These are phyloP conservation scores for Termitomyces sp. DNA, from an alignment of 768 basidiomycete species.

Conservation along the genomic window DNA sequence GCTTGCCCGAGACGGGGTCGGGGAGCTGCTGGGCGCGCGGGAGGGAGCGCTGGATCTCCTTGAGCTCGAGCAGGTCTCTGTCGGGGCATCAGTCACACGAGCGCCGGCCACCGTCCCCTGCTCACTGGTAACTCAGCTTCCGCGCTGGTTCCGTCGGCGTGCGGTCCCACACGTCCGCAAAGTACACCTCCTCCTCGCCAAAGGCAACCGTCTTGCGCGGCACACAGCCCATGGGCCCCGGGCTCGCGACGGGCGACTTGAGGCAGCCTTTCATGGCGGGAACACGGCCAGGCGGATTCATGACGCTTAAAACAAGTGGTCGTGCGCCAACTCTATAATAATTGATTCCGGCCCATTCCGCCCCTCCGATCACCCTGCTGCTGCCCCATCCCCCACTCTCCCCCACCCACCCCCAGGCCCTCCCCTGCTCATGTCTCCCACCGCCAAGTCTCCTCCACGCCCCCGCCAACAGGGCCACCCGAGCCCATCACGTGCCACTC, in stretches of 20 bases:
- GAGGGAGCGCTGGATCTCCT: conserved; percentile 61
- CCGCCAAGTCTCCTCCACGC: no score
- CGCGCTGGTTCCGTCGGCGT: conserved; percentile 63
- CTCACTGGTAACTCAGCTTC: conserved; percentile 64
- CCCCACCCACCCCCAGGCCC: no score
- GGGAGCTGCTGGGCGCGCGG: conserved; percentile 50
- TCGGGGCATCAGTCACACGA: conserved; percentile 7
- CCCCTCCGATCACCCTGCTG: no score
- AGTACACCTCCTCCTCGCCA: conserved; percentile 48
- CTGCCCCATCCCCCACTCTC: no score
- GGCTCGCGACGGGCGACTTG: conserved; percentile 23
- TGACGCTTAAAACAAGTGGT: no score
- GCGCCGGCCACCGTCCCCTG: conserved; percentile 13
- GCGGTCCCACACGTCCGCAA: conserved; percentile 78
- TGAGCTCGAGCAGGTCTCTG: conserved; percentile 64
- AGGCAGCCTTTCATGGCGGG: conserved; percentile 35
- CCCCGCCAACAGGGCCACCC: no score
- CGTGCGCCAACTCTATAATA: no score
- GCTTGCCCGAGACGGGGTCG: conserved; percentile 35
- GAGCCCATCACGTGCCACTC: no score
- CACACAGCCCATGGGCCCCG: background rate
- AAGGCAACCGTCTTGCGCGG: conserved; percentile 59
- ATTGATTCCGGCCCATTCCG: no score
- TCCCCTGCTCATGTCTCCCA: no score
- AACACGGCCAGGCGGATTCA: no score